A percentile compares a stretch with the other conserved stretches of the same genome.
Conservation (phyloP, 345 rosid species). For the Sonneratia caseolaris region DNA sequence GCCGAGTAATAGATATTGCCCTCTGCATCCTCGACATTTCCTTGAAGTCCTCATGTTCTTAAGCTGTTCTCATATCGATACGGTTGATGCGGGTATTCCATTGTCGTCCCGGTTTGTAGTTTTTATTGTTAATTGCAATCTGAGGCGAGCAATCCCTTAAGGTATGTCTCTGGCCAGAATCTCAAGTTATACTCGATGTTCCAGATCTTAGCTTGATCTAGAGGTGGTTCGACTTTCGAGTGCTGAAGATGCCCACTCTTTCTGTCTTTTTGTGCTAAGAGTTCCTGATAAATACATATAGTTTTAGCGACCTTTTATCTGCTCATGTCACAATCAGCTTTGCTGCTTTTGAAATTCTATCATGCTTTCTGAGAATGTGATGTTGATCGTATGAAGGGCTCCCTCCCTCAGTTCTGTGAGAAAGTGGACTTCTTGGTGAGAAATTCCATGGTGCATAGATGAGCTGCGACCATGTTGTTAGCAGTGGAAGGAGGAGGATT, state of each 20-base stretch:
- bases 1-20: too few species aligned
- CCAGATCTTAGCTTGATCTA: background rate
- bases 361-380: background rate
- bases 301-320: background rate
- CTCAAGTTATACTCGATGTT: background rate
- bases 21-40: too few species aligned
- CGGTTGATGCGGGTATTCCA: background rate
- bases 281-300: background rate
- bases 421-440: background rate
- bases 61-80: background rate
- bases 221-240: background rate
- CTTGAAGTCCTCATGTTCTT: too few species aligned
- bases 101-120: background rate
- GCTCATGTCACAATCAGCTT: background rate
- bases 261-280: too few species aligned
- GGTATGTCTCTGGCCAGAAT: background rate
- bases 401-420: too few species aligned
- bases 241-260: too few species aligned
- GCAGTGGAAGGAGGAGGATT: constrained; percentile 98
- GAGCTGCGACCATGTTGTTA: constrained; percentile 86
- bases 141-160: background rate
- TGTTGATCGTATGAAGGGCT: background rate
- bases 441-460: constrained; percentile 34
- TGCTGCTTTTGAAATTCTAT: background rate
- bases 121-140: background rate